Percentiles rank a stretch among this genome's conserved stretches.
These are phyloP conservation scores for Dryas octopetala DNA, from an alignment of 306 rosid genomes.

Conservation along the genomic window DNA sequence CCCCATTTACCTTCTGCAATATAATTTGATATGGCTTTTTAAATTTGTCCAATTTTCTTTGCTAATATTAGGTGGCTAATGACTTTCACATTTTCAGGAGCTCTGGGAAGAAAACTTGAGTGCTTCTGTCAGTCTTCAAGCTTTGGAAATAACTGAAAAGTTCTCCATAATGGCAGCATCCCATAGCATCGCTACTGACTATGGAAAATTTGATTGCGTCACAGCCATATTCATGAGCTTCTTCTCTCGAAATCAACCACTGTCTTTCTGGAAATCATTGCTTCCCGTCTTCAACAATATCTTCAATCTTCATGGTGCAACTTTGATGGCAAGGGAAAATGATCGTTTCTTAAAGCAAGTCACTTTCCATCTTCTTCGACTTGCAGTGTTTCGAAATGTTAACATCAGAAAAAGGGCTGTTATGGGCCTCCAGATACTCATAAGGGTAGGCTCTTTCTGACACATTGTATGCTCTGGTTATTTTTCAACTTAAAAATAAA, in stretches of 20 bases:
- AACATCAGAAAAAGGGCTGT: conserved; percentile 90
- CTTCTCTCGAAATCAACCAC: conserved; percentile 86
- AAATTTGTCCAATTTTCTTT: neutral
- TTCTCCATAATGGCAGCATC: conserved; percentile 81
- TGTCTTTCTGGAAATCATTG: conserved; percentile 80
- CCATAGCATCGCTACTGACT: conserved; percentile 84
- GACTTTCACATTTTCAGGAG: conserved; percentile 56
- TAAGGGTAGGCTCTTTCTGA: conserved; percentile 65
- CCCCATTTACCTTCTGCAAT: neutral
- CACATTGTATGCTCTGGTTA: conserved; percentile 12
- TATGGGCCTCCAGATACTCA: conserved; percentile 88
- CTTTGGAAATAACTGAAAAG: conserved; percentile 81
- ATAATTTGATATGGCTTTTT: neutral
- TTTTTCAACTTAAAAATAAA: conserved; percentile 17
- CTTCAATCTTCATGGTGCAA: conserved; percentile 86
- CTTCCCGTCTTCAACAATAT: conserved; percentile 79
- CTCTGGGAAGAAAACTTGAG: conserved; percentile 99
- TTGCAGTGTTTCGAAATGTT: conserved; percentile 92
- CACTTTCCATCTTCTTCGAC: conserved; percentile 93
- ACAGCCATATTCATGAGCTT: conserved; percentile 84
- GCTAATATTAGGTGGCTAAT: conserved; percentile 19
- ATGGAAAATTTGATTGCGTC: conserved; percentile 92
- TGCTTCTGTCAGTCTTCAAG: conserved; percentile 92
- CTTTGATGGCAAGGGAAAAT: conserved; percentile 94
- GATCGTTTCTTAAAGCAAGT: conserved; percentile 98